These are phyloP conservation scores for Zygosaccharomyces lentus DNA, from an alignment of 805 yeast species.

Conservation along the genomic window DNA sequence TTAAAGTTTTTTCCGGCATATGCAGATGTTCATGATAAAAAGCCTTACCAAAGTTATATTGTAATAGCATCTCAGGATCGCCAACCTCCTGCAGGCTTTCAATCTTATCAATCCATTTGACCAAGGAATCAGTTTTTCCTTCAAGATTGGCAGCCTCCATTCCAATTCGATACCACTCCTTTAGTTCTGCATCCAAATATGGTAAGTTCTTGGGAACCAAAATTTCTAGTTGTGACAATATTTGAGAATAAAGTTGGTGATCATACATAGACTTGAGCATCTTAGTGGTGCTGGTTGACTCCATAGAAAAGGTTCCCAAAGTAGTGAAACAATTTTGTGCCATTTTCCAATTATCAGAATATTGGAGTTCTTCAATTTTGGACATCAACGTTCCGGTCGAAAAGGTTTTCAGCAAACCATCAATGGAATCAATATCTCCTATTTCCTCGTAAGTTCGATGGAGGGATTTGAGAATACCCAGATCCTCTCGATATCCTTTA, in stretches of 20 bases:
- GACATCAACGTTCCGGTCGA: conserved; percentile 68
- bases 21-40: conserved; percentile 42
- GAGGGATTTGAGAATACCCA: conserved; percentile 42
- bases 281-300: conserved; percentile 45
- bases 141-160: conserved; percentile 68
- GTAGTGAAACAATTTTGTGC: conserved; percentile 83
- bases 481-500: conserved; percentile 11
- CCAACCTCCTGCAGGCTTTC: conserved; percentile 42
- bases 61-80: conserved; percentile 52
- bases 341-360: conserved; percentile 78
- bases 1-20: conserved; percentile 35
- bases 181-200: conserved; percentile 28
- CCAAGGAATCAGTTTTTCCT: conserved; percentile 49
- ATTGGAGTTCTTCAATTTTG: conserved; percentile 74
- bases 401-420: conserved; percentile 74
- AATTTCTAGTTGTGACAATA: conserved; percentile 47
- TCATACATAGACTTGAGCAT: conserved; percentile 67
- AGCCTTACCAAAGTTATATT: conserved; percentile 63
- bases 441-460: conserved; percentile 80
- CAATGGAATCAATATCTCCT: conserved; percentile 85
- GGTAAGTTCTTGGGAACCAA: conserved; percentile 36
- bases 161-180: conserved; percentile 63
- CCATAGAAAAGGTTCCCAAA: conserved; percentile 41
- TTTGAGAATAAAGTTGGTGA: conserved; percentile 70
- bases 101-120: conserved; percentile 55